Evolutionary conservation across 768 basidiomycete genomes (phyloP), one percentile per base, ranked within the genome.

Genomic region (Rhodotorula kratochvilovae): DNA sequence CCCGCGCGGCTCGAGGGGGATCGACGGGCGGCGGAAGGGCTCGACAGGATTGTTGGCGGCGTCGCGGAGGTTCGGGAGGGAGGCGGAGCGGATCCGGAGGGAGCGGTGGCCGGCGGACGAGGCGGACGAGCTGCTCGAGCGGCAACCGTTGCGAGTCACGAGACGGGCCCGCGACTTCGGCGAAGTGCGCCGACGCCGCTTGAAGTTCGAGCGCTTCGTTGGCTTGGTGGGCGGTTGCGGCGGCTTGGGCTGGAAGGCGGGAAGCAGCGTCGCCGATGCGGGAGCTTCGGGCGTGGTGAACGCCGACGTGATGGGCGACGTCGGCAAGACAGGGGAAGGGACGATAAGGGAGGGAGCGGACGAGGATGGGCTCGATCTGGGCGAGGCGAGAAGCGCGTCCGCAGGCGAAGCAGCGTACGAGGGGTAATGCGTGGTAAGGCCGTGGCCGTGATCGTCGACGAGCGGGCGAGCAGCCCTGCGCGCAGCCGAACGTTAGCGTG

Each of bases 101-200:
- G 82, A 57, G 83, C 82, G 66, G 85, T 84, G 33, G 85, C 25
- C 87, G 66, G 86, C 27, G 11, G 46, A 65, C 4, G 63, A 50
- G 35, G 36, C 11, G 11, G 67, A 63, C 2, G 61, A 63, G 86
- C 77, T 92, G 91, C 91, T 89, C 5, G 33, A 36, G 88, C 5
- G 87, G 88, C 76, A 89, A 86, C 48, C 23, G 10, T 1, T 50
- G 11, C 48, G 48, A 27, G 25, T 1, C 12, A 11, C 1, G 12
- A 23, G 48, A 2, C 48, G 48, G 11, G 25, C 13, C 13, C 39
- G 39, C 39, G 39, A 39, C 39, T 39, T 39, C 13, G 39, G 39
- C 39, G 39, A 39, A 6, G 39, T 13, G 39, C 39, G 39, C 39
- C 39, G 39, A 6, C 8, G 39, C 6, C 6, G 39, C 39, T 39